Base-by-base conservation (phyloP, 768 basidiomycete species). In the Leccinum variicolor region DNA sequence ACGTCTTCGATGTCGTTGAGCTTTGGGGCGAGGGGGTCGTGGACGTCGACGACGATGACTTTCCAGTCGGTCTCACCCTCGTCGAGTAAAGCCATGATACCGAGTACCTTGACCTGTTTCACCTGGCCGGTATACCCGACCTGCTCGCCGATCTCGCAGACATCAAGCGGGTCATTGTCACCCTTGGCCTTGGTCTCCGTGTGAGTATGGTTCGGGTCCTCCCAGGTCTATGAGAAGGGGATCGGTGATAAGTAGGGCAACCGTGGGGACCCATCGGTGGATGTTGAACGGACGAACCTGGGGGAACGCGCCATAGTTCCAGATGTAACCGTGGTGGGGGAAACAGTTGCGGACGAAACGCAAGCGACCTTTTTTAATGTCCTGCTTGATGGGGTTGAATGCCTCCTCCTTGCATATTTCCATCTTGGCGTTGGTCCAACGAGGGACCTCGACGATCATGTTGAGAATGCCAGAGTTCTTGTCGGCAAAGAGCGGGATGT, bases 51-150 rank as follows among this genome's bases (percentile, higher is more conserved):
- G 72, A 96, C 97, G 75, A 99, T 85, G 79, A 99, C 92, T 78
- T 99, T 99, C 97, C 97, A 99, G 81, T 98, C 97, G 64, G 97
- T 98, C 81, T 98, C 97, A 67, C 97, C 97, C 74, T 98, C 97
- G 72, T 99, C 97, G 64, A 98, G 87, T 57, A 98, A 82, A 57
- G 97, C 97, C 96, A 98, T 98, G 84, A 98, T 96, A 61, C 97
- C 97, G 69, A 99, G 92, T 64, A 99, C 91, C 82, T 99, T 99
- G 85, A 99, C 97, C 76, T 98, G 97, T 81, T 98, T 99, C 75
- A 99, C 84, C 74, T 98, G 95, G 56, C 97, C 97, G 61, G 87
- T 85, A 74, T 94, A 93, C 64, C 96, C 97, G 67, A 98, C 91
- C 75, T 95, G 92, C 75, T 99, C 97, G 61, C 97, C 97, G 67